Percentiles rank a stretch among this genome's conserved stretches.
Conservation (phyloP, 2,329 filamentous ascomycete species). For the Hansfordia pulvinata region DNA sequence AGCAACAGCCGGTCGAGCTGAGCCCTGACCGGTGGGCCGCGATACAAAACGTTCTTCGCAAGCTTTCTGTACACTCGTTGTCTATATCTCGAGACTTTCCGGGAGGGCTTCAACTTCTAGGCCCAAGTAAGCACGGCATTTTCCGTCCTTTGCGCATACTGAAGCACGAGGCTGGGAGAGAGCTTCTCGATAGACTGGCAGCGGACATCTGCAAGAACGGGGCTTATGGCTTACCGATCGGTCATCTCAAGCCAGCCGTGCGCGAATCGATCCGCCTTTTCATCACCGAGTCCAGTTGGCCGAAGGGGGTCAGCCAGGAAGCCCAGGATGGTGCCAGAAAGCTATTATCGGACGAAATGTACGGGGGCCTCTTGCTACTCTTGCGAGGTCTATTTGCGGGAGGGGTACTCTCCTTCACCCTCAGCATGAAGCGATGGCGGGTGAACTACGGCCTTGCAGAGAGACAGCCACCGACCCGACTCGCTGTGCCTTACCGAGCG, state of each 20-base stretch:
- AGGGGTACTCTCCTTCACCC: constrained; percentile 36
- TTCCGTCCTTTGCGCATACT: constrained; percentile 39
- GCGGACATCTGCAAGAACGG: constrained; percentile 27
- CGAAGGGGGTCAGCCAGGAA: constrained; percentile 20
- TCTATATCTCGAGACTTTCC: too few relatives aligned
- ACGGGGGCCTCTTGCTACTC: too few relatives aligned
- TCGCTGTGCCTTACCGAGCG: constrained; percentile 45
- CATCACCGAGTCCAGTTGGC: constrained; percentile 17
- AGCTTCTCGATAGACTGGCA: constrained; percentile 20
- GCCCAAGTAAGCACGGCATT: too few relatives aligned
- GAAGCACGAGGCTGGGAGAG: constrained; percentile 11
- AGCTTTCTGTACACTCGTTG: too few relatives aligned
- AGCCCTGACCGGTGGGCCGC: constrained; percentile 41
- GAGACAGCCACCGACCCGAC: constrained; percentile 24
- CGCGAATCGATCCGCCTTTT: constrained; percentile 29
- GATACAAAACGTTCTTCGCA: constrained; percentile 40
- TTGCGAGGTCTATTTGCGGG: constrained; percentile 41
- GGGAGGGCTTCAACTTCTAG: too few relatives aligned
- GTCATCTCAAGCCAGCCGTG: constrained; percentile 19
- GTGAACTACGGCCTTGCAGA: constrained; percentile 45
- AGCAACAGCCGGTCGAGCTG: constrained; percentile 33
- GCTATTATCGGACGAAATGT: too few relatives aligned
- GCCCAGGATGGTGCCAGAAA: constrained; percentile 14
- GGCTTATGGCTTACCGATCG: constrained; percentile 24
- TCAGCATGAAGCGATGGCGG: constrained; percentile 46